phyloP scores from a whole-genome alignment of 164 flowering plant species.

The Liquidambar formosana region DNA sequence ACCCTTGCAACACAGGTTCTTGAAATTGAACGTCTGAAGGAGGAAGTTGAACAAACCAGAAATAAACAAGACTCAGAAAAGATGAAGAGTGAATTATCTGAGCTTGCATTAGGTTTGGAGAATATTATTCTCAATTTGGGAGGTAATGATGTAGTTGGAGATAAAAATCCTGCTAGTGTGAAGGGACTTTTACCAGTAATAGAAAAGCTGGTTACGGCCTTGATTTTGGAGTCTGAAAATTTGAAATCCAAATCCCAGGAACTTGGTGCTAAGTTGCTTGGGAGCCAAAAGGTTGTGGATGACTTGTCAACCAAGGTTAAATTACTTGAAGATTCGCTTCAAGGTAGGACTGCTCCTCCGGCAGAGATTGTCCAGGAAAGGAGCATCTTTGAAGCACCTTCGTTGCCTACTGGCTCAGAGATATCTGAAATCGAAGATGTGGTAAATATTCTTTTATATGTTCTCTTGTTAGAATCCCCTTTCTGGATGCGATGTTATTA shows the following conservation, averaged over 20 bases:
- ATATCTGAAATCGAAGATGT: conserved; percentile 87
- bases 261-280: conserved; percentile 47
- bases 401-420: conserved; percentile 62
- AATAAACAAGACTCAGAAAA: conserved; percentile 37
- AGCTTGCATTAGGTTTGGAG: conserved; percentile 42
- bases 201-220: conserved; percentile 49
- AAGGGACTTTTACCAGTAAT: conserved; percentile 39
- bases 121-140: conserved; percentile 58
- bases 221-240: conserved; percentile 52
- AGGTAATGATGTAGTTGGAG: conserved; percentile 45
- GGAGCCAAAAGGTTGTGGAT: conserved; percentile 59
- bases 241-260: conserved; percentile 61
- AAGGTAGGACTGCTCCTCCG: conserved; percentile 32
- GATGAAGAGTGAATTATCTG: conserved; percentile 42
- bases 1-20: conserved; percentile 34
- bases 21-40: conserved; percentile 60
- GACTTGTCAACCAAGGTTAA: conserved; percentile 67
- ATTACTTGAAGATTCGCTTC: conserved; percentile 63
- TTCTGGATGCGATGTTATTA: background rate
- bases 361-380: conserved; percentile 61
- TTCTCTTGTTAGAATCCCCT: background rate
- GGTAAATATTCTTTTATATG: conserved; percentile 39
- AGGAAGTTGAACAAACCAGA: conserved; percentile 36
- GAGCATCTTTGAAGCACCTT: conserved; percentile 59
- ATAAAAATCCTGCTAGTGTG: conserved; percentile 32